phyloP scores from a whole-genome alignment of 805 yeast genomes.

The Ogataea paraovalis region DNA sequence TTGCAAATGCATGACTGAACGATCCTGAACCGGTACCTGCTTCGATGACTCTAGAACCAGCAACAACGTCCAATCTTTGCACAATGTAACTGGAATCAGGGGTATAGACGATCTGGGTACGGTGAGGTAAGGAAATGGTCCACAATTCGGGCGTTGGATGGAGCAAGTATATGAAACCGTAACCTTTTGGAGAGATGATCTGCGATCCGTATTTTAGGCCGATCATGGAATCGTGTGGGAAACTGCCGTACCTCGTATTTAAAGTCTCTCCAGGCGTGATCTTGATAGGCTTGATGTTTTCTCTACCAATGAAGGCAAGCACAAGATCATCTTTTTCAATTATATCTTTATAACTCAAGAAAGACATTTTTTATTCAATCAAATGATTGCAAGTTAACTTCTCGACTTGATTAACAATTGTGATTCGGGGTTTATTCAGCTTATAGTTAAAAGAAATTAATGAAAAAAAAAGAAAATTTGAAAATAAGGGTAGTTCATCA shows the following conservation, averaged over 20 bases:
- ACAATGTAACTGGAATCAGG: conserved; percentile 91
- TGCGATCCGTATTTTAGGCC: conserved; percentile 83
- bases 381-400: no score
- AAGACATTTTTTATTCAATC: conserved; percentile 17
- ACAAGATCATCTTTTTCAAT: conserved; percentile 86
- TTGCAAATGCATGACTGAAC: conserved; percentile 86
- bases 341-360: conserved; percentile 49
- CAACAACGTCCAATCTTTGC: conserved; percentile 70
- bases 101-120: conserved; percentile 96
- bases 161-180: conserved; percentile 80
- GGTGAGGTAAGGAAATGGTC: conserved; percentile 93
- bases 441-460: neutral
- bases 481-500: neutral
- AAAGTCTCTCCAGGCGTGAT: conserved; percentile 57
- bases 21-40: conserved; percentile 99
- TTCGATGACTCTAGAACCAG: conserved; percentile 81
- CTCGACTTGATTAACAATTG: neutral
- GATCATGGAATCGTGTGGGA: conserved; percentile 79
- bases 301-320: conserved; percentile 80
- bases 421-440: neutral
- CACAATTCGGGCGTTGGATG: conserved; percentile 95
- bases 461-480: neutral
- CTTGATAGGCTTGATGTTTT: conserved; percentile 68
- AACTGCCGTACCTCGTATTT: conserved; percentile 86
- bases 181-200: conserved; percentile 62